Base-by-base conservation (phyloP, 176 grass and related monocot genomes). In the Phoenix dactylifera region DNA sequence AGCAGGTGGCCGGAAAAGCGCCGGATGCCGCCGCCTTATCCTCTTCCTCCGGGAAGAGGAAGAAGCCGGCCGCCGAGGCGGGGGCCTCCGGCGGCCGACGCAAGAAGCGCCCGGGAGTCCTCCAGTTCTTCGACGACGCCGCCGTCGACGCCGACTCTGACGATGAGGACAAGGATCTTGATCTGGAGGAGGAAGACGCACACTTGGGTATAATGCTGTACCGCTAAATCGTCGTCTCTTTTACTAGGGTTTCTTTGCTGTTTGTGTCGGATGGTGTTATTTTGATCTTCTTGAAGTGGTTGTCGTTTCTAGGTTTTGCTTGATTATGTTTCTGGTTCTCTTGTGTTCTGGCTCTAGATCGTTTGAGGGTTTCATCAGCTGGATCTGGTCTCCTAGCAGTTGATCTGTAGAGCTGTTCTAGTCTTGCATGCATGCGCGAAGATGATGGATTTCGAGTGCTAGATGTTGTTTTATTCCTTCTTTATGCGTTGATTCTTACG, bases 91-190 rank as follows among this genome's bases (percentile, higher is more conserved):
- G 52, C 62, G 59, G 75, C 54, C 76, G 77, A 26, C 23, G 28
- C 25, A 54, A 35, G 66, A 75, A 76, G 24, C 70, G 81, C 30
- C 22, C 64, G 7, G 93, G 82, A 29, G 93, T 78, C 1, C 79
- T 79, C 57, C 72, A 65, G 79, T 98, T 83, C 73, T 49, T 98
- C 63, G 93, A 98, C 39, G 93, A 92, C 52, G 82, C 28, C 15
- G 87, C 87, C 28, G 57, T 64, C 22, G 79, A 82, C 3, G 76
- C 65, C 51, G 81, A 86, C 44, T 76, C 69, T 0, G 76, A 87
- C 16, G 84, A 80, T 15, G 83, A 89, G 4, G 75, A 85, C 1
- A 70, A 82, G 12, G 83, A 78, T 6, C 29, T 49, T 26, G 70
- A 76, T 26, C 53, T 72, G 4, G 86, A 84, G 16, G 69, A 84